Percentiles rank a stretch among this genome's conserved stretches.
These are phyloP conservation scores for Tolypocladium sp. DNA, from an alignment of 2,329 filamentous ascomycete species.

Conservation along the genomic window DNA sequence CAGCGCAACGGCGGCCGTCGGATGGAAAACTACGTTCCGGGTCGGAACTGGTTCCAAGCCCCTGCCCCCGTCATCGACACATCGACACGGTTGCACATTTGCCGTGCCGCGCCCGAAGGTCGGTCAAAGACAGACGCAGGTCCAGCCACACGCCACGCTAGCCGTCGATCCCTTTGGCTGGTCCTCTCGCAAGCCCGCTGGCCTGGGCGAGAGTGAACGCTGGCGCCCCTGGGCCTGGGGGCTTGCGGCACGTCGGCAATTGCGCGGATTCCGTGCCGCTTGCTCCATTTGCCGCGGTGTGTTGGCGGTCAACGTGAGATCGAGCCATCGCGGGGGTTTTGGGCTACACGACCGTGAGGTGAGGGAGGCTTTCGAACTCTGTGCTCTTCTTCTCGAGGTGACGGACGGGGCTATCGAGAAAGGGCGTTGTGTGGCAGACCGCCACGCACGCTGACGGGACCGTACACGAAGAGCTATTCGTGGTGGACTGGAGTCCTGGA, in stretches of 20 bases:
- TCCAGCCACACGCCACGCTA: background rate
- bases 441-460: background rate
- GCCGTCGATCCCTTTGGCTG: background rate
- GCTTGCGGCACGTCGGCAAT: background rate
- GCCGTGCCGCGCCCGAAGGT: background rate
- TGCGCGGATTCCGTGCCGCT: background rate
- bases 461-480: background rate
- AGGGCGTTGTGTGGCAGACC: background rate
- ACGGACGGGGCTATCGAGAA: background rate
- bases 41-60: background rate
- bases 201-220: background rate
- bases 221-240: background rate
- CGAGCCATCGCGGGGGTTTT: background rate
- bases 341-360: background rate
- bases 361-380: background rate
- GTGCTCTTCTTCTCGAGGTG: background rate
- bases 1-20: background rate
- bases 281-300: background rate
- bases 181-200: background rate
- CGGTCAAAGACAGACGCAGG: background rate
- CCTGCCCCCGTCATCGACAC: background rate
- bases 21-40: background rate
- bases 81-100: background rate
- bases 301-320: background rate
- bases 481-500: background rate